Conservation (phyloP, 306 rosid species). For the Vigna reflexopilosa region DNA sequence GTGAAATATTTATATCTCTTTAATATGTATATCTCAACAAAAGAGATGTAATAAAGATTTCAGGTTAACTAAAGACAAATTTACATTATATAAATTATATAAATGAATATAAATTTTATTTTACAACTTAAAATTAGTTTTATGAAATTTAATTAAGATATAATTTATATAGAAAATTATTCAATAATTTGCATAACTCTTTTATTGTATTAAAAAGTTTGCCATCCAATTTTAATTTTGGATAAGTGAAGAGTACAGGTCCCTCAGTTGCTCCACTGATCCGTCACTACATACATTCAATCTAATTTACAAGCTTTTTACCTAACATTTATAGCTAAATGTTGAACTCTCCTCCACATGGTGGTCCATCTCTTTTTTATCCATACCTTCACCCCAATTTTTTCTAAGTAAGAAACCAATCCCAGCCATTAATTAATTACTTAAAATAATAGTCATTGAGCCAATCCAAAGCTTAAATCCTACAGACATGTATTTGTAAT, state of each 20-base stretch:
- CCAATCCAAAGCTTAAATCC: neutral
- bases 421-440: constrained; percentile 1
- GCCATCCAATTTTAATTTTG: neutral
- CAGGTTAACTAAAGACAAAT: too few relatives aligned
- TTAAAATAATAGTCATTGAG: neutral
- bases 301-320: constrained; percentile 19
- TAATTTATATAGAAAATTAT: neutral
- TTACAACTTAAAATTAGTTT: too few relatives aligned
- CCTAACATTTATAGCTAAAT: constrained; percentile 3
- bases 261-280: constrained; percentile 12
- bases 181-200: neutral
- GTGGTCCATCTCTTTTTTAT: constrained; percentile 48
- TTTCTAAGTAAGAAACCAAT: constrained; percentile 21
- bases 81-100: too few relatives aligned
- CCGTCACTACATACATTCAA: neutral
- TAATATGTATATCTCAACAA: too few relatives aligned
- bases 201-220: neutral
- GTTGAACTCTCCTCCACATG: constrained; percentile 45
- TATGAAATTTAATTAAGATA: too few relatives aligned
- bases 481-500: neutral
- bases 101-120: too few relatives aligned
- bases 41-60: too few relatives aligned
- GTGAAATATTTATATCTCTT: too few relatives aligned
- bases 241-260: neutral
- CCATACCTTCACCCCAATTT: neutral